These are phyloP conservation scores for Scenedesmus sp. DNA, from an alignment of 163 green algal species.

Conservation along the genomic window DNA sequence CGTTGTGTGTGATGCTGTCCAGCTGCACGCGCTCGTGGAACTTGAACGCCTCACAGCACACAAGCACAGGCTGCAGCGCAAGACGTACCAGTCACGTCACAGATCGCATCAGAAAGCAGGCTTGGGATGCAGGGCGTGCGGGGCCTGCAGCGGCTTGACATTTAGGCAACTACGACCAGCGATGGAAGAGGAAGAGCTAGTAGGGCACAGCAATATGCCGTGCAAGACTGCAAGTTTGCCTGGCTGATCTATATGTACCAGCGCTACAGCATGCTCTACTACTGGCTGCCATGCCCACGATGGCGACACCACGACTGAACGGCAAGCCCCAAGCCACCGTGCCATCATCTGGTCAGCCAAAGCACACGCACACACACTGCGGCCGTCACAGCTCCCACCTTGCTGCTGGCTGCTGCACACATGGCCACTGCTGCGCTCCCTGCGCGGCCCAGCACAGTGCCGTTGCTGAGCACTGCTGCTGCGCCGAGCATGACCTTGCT, in stretches of 20 bases:
- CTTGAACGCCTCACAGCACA: conserved; percentile 98
- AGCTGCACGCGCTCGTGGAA: conserved; percentile 98
- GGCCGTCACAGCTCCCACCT: conserved; percentile 39
- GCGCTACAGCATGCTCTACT: no score
- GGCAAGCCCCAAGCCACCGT: not conserved
- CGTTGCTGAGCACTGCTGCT: conserved; percentile 92
- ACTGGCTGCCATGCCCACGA: no score
- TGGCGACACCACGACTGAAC: no score
- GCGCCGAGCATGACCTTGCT: conserved; percentile 94
- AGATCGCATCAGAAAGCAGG: no score
- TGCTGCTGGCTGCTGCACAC: conserved; percentile 75
- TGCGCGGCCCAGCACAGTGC: conserved; percentile 88
- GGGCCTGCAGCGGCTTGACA: no score
- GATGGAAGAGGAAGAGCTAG: no score
- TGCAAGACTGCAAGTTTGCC: no score
- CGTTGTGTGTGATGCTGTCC: conserved; percentile 97
- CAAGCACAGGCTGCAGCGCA: conserved; percentile 78
- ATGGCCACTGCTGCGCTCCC: conserved; percentile 92
- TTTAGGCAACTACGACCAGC: no score
- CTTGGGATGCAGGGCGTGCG: no score
- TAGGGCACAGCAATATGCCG: no score
- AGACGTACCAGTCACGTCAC: not conserved
- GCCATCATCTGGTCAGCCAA: not conserved
- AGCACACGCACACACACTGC: not conserved
- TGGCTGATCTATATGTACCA: no score